These are phyloP conservation scores for Coemansia sp. DNA, from an alignment of 192 early-diverging fungal genomes.

Conservation along the genomic window DNA sequence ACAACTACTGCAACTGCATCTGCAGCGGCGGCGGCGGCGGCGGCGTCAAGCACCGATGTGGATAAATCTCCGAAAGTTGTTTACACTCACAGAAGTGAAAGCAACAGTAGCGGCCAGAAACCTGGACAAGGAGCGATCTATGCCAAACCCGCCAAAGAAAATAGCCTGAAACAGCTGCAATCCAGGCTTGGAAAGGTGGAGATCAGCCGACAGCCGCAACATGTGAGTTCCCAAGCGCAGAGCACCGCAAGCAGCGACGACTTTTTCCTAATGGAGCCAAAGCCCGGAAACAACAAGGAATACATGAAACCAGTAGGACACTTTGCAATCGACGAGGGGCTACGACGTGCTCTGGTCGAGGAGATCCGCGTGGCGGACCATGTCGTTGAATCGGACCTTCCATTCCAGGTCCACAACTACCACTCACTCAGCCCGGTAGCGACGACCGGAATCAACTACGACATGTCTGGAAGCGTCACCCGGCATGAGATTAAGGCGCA, in stretches of 20 bases:
- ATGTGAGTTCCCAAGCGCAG: neutral
- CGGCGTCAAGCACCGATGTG: neutral
- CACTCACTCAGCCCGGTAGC: slow-evolving; percentile 77
- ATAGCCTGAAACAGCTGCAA: neutral
- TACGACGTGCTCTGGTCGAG: slow-evolving; percentile 75
- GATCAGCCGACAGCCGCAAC: neutral
- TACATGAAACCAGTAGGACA: slow-evolving; percentile 77
- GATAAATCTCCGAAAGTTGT: neutral
- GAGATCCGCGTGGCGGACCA: slow-evolving; percentile 36
- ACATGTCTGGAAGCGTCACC: slow-evolving; percentile 61
- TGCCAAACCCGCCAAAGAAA: neutral
- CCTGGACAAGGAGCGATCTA: neutral
- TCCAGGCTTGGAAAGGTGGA: neutral
- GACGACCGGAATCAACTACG: slow-evolving; percentile 50
- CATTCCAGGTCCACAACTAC: slow-evolving; percentile 85
- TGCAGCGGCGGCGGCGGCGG: neutral
- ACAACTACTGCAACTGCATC: neutral
- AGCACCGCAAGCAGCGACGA: slow-evolving; percentile 14
- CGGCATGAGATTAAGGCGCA: slow-evolving; percentile 84
- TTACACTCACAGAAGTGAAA: slow-evolving; percentile 2
- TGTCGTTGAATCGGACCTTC: slow-evolving; percentile 63
- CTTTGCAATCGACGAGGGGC: slow-evolving; percentile 82
- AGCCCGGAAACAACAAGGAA: slow-evolving; percentile 58
- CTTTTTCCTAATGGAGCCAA: slow-evolving; percentile 20
- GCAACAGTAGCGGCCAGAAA: slow-evolving; percentile 1